phyloP scores from a whole-genome alignment of 441 rosid genomes.

The Flueggea neowawraea region DNA sequence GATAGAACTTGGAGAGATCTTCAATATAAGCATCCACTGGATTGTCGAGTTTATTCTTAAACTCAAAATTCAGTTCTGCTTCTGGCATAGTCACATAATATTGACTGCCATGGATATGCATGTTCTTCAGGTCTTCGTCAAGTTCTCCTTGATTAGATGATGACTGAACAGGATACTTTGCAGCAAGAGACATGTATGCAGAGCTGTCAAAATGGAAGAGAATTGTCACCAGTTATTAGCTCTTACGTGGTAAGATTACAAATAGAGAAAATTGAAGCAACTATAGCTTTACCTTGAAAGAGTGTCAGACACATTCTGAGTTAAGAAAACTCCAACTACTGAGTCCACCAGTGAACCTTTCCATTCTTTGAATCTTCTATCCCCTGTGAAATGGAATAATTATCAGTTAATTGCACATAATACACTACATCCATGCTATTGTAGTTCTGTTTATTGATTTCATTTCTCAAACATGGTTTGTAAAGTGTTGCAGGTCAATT shows the following conservation, averaged over 20 bases:
- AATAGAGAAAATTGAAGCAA: no score
- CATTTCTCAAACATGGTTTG: background rate
- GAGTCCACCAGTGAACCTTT: constrained; percentile 99
- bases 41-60: constrained; percentile 4
- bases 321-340: constrained; percentile 93
- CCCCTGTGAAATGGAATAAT: constrained; percentile 50
- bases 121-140: constrained; percentile 13
- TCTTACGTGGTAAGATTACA: no score
- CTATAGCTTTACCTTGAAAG: constrained; percentile 75
- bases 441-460: constrained; percentile 13
- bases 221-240: background rate
- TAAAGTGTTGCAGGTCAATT: no score
- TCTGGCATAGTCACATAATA: no score
- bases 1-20: no score
- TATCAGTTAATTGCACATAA: no score
- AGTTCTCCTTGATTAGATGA: constrained; percentile 30
- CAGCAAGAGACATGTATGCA: constrained; percentile 93
- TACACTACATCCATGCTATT: background rate
- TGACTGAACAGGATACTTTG: constrained; percentile 63
- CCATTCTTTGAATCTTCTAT: constrained; percentile 94
- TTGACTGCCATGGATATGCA: no score
- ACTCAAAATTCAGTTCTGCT: no score
- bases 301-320: constrained; percentile 97
- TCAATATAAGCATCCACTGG: no score
- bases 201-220: constrained; percentile 60